Conservation (phyloP, 2,329 filamentous ascomycete species). For the Decorospora gaudefroyi region DNA sequence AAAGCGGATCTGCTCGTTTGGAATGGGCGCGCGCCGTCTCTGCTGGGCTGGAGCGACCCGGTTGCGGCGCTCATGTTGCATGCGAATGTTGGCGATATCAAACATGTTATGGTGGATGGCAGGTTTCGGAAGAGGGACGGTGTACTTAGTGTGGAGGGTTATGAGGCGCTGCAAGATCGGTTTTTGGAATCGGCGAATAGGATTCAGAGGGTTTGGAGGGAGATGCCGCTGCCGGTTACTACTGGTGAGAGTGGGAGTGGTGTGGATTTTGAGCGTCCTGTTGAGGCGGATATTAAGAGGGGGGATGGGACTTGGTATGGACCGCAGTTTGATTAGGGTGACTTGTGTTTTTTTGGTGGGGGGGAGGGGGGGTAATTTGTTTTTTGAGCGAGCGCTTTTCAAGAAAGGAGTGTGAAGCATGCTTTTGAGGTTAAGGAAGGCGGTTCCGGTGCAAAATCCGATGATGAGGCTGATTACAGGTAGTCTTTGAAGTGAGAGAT, state of each 20-base stretch:
- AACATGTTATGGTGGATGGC: slow-evolving; percentile 58
- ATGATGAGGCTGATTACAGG: too few species aligned
- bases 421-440: too few species aligned
- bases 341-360: too few species aligned
- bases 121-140: slow-evolving; percentile 55
- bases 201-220: slow-evolving; percentile 26
- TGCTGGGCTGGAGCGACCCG: slow-evolving; percentile 61
- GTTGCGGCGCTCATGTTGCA: slow-evolving; percentile 63
- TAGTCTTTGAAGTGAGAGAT: too few species aligned
- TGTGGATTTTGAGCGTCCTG: background rate
- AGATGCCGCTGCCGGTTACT: slow-evolving; percentile 11
- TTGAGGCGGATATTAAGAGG: slow-evolving; percentile 8
- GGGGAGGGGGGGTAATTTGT: too few species aligned
- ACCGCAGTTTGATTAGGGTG: background rate
- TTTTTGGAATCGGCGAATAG: slow-evolving; percentile 28
- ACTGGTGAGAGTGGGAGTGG: slow-evolving; percentile 1
- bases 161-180: slow-evolving; percentile 20
- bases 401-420: too few species aligned
- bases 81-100: slow-evolving; percentile 58
- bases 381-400: too few species aligned
- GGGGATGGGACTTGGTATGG: slow-evolving; percentile 11
- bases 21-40: slow-evolving; percentile 54
- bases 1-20: slow-evolving; percentile 62
- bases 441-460: too few species aligned
- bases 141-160: slow-evolving; percentile 35